Percentiles rank a stretch among this genome's conserved stretches.
phyloP scores from a whole-genome alignment of 2,329 filamentous ascomycete species.

The Dactylonectria estremocensis region DNA sequence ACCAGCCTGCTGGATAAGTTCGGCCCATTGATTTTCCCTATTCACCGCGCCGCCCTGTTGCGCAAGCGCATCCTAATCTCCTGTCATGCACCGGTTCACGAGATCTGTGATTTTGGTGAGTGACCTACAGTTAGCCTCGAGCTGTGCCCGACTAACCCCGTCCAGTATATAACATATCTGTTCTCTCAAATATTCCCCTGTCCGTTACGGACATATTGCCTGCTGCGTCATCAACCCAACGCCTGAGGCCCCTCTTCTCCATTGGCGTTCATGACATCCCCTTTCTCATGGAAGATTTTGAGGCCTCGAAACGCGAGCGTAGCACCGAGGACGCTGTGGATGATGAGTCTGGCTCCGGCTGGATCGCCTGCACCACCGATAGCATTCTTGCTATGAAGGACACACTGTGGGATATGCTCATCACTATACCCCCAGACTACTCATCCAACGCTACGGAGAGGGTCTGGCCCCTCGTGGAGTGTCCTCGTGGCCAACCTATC shows the following conservation, averaged over 20 bases:
- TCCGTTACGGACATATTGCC: constrained; percentile 80
- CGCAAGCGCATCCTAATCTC: constrained; percentile 92
- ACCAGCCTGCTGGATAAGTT: constrained; percentile 84
- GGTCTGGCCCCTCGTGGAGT: constrained; percentile 84
- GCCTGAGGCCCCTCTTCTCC: constrained; percentile 89
- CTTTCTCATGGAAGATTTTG: constrained; percentile 76
- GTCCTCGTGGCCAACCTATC: constrained; percentile 73
- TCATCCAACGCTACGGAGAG: constrained; percentile 71
- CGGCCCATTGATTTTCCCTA: constrained; percentile 91
- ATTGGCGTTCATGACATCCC: constrained; percentile 95
- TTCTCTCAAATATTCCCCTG: constrained; percentile 89
- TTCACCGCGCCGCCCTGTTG: constrained; percentile 88
- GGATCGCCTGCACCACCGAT: constrained; percentile 97
- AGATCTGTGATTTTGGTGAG: constrained; percentile 90
- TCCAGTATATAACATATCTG: constrained; percentile 92
- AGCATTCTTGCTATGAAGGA: constrained; percentile 91
- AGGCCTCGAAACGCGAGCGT: constrained; percentile 58
- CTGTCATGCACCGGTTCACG: constrained; percentile 87
- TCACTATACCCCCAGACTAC: constrained; percentile 81
- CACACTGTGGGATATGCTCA: constrained; percentile 89
- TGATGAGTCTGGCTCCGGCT: constrained; percentile 74
- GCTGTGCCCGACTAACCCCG: constrained; percentile 39
- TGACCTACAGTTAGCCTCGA: not conserved
- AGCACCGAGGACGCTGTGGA: constrained; percentile 56
- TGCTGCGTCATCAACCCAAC: constrained; percentile 71